These are phyloP conservation scores for Datisca glomerata DNA, from an alignment of 306 rosid genomes.

Conservation along the genomic window DNA sequence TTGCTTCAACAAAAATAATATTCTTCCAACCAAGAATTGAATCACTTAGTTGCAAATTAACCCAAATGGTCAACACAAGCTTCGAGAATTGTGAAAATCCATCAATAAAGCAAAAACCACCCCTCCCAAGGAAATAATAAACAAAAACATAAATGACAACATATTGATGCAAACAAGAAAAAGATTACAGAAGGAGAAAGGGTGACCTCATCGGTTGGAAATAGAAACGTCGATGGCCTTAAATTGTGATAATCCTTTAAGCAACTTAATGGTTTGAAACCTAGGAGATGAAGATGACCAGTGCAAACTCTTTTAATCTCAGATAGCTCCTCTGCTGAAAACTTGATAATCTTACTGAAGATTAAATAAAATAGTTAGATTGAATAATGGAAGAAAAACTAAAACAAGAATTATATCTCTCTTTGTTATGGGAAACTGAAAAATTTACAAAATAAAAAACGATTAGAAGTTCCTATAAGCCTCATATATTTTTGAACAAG, in stretches of 20 bases:
- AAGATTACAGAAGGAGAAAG: constrained; percentile 15
- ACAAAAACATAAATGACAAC: not conserved
- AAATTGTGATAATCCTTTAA: constrained; percentile 85
- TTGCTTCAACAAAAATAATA: too few species aligned
- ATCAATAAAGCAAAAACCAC: not conserved
- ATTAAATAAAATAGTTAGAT: constrained; percentile 7
- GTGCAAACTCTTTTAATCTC: constrained; percentile 57
- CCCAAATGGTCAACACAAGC: not conserved
- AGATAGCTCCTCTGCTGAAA: constrained; percentile 65
- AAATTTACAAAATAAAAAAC: too few species aligned
- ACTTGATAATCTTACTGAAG: constrained; percentile 56
- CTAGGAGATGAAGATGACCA: constrained; percentile 69
- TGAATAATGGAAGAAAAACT: too few species aligned
- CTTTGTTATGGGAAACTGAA: too few species aligned
- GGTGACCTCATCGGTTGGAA: constrained; percentile 72
- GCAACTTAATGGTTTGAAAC: constrained; percentile 86
- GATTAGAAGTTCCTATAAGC: too few species aligned
- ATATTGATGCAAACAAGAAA: not conserved
- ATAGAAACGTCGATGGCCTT: constrained; percentile 83
- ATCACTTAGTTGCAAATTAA: too few species aligned
- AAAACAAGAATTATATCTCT: too few species aligned
- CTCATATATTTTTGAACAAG: too few species aligned
- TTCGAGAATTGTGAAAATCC: not conserved
- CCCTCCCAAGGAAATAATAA: not conserved
- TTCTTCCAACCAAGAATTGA: too few species aligned